Evolutionary conservation across 2,329 filamentous ascomycete genomes (phyloP).

Genomic region (Aspergillus udagawae): DNA sequence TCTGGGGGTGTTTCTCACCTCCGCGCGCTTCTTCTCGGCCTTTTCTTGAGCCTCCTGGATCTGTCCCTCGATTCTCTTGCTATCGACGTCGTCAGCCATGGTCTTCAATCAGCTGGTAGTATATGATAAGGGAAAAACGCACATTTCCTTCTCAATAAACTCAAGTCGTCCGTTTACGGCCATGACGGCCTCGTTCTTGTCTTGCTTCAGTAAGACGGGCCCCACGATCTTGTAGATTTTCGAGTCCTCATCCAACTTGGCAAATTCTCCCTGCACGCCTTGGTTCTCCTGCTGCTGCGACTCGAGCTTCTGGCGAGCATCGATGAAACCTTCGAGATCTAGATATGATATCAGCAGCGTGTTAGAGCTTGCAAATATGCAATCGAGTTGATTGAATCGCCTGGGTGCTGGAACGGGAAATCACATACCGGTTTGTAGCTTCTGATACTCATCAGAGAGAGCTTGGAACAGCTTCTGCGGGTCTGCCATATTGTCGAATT

Average conservation of each 20-base stretch:
- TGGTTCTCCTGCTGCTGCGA: constrained; percentile 89
- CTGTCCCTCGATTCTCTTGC: constrained; percentile 63
- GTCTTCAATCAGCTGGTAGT: neutral
- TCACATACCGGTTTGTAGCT: constrained; percentile 71
- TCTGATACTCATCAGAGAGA: constrained; percentile 82
- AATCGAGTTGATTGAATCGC: neutral
- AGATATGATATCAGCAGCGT: neutral
- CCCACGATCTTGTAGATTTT: constrained; percentile 96
- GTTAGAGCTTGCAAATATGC: constrained; percentile 3
- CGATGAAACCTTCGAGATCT: constrained; percentile 77
- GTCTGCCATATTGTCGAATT: constrained; percentile 58
- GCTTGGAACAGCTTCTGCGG: constrained; percentile 73
- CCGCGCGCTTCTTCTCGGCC: constrained; percentile 61
- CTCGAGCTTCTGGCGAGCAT: constrained; percentile 84
- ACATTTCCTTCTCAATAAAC: constrained; percentile 95
- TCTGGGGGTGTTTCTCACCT: constrained; percentile 46
- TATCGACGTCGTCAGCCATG: constrained; percentile 27
- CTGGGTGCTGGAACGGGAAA: neutral
- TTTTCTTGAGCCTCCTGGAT: constrained; percentile 62
- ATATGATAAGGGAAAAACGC: constrained; percentile 29
- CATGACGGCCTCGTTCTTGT: constrained; percentile 82
- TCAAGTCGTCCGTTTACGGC: constrained; percentile 87
- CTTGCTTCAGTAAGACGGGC: constrained; percentile 90
- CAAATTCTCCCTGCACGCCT: constrained; percentile 87
- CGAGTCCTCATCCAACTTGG: constrained; percentile 70